Percentiles rank a stretch among this genome's conserved stretches.
Evolutionary conservation across 1,284 basidiomycete species (phyloP).

Genomic region (Gymnopus androsaceus): DNA sequence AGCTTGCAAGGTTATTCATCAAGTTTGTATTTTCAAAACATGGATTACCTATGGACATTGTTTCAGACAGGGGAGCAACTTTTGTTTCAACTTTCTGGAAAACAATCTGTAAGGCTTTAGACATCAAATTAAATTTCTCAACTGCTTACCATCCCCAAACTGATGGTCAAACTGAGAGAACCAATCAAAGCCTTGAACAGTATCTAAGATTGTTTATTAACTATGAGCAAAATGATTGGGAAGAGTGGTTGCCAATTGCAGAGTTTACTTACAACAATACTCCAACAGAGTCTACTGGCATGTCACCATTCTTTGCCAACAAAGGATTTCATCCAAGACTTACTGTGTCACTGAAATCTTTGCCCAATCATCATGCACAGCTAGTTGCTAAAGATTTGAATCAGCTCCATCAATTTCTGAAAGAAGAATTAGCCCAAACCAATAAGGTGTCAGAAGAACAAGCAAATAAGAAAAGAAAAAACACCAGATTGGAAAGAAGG

Average conservation of each 20-base stretch:
- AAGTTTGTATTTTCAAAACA: constrained; percentile 9
- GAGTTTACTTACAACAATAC: constrained; percentile 13
- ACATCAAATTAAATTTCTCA: constrained; percentile 1
- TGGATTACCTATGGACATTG: constrained; percentile 8
- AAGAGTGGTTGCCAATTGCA: neutral
- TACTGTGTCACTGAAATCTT: neutral
- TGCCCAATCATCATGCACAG: neutral
- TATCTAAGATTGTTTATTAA: constrained; percentile 8
- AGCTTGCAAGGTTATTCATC: neutral
- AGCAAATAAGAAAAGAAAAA: constrained; percentile 1
- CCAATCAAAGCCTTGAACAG: constrained; percentile 6
- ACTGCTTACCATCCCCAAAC: constrained; percentile 10
- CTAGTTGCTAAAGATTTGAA: neutral
- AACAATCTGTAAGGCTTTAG: neutral
- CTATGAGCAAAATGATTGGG: constrained; percentile 11
- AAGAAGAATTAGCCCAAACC: neutral
- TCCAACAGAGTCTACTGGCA: neutral
- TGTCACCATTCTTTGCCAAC: constrained; percentile 10
- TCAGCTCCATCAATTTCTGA: neutral
- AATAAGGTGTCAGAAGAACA: neutral
- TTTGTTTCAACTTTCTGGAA: constrained; percentile 14
- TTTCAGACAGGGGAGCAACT: constrained; percentile 5
- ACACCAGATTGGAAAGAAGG: constrained; percentile 1
- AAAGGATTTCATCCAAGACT: constrained; percentile 6
- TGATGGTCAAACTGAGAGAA: constrained; percentile 11